phyloP scores from a whole-genome alignment of 2,329 filamentous ascomycete genomes.

The Aspergillus tanneri region DNA sequence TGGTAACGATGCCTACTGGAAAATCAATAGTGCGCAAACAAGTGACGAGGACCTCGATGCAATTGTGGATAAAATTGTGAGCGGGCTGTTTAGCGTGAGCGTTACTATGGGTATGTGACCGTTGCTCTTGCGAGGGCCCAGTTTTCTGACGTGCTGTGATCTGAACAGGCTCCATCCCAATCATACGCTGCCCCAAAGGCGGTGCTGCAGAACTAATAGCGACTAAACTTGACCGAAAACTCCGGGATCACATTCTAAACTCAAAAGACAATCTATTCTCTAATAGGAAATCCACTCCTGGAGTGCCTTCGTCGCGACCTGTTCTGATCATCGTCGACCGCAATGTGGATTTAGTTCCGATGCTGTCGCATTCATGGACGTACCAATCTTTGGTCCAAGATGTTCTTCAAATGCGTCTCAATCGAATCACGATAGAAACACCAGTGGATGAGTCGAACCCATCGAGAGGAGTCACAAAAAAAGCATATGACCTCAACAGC shows the following conservation, averaged over 20 bases:
- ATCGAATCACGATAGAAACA: slow-evolving; percentile 89
- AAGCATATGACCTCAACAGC: slow-evolving; percentile 82
- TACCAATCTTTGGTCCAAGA: slow-evolving; percentile 83
- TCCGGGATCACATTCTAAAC: slow-evolving; percentile 94
- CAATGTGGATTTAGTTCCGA: slow-evolving; percentile 92
- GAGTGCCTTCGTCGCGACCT: slow-evolving; percentile 72
- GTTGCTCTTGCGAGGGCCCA: neutral
- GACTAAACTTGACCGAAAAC: slow-evolving; percentile 88
- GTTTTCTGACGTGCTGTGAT: slow-evolving; percentile 19
- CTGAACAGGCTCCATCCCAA: slow-evolving; percentile 78
- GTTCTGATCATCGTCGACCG: slow-evolving; percentile 92
- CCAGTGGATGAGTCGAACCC: slow-evolving; percentile 75
- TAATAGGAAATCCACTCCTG: slow-evolving; percentile 58
- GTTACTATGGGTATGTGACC: slow-evolving; percentile 82
- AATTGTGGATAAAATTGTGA: slow-evolving; percentile 87
- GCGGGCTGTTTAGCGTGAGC: slow-evolving; percentile 93
- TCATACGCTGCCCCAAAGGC: slow-evolving; percentile 90
- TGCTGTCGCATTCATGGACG: slow-evolving; percentile 97
- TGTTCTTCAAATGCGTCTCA: slow-evolving; percentile 76
- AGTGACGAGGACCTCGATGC: slow-evolving; percentile 85
- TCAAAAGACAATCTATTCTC: slow-evolving; percentile 98
- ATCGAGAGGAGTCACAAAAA: slow-evolving; percentile 73
- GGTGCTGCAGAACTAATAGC: slow-evolving; percentile 93
- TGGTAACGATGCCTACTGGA: slow-evolving; percentile 91
- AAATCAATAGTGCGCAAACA: slow-evolving; percentile 89